Evolutionary conservation across 352 stramenopile species (phyloP).

Genomic region (Phytophthora fragariae): DNA sequence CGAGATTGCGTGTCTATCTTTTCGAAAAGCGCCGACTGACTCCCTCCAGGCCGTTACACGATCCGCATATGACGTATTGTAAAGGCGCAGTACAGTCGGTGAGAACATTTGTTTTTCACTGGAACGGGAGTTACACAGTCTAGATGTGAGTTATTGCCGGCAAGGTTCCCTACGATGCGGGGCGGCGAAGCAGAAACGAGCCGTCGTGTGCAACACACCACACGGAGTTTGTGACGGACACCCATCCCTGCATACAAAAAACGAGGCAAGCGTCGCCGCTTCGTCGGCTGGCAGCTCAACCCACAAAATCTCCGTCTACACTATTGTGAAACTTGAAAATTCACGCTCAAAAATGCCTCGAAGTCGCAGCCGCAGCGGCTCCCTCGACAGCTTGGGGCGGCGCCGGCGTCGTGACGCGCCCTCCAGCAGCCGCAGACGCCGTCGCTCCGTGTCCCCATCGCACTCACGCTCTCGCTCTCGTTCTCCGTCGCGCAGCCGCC

Average conservation of each 20-base stretch:
- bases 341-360: conserved; percentile 27
- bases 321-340: not conserved
- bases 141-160: conserved; percentile 12
- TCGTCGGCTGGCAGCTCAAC: conserved; percentile 11
- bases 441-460: conserved; percentile 27
- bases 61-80: conserved; percentile 25
- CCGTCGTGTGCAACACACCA: conserved; percentile 24
- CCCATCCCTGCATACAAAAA: conserved; percentile 16
- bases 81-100: not conserved
- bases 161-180: conserved; percentile 14
- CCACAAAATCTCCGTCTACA: too few relatives aligned
- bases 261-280: conserved; percentile 8
- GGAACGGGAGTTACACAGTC: too few relatives aligned
- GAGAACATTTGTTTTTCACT: not conserved
- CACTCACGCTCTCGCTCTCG: conserved; percentile 46
- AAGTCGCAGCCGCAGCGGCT: conserved; percentile 63
- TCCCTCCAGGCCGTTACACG: conserved; percentile 9
- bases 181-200: conserved; percentile 20
- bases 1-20: conserved; percentile 18
- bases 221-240: not conserved
- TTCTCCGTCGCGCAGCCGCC: conserved; percentile 40
- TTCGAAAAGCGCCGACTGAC: conserved; percentile 37
- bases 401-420: conserved; percentile 25
- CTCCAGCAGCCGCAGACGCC: conserved; percentile 32
- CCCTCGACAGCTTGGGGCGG: conserved; percentile 73